phyloP scores from a whole-genome alignment of 2,329 filamentous ascomycete species.

The Cladosporium sp. region DNA sequence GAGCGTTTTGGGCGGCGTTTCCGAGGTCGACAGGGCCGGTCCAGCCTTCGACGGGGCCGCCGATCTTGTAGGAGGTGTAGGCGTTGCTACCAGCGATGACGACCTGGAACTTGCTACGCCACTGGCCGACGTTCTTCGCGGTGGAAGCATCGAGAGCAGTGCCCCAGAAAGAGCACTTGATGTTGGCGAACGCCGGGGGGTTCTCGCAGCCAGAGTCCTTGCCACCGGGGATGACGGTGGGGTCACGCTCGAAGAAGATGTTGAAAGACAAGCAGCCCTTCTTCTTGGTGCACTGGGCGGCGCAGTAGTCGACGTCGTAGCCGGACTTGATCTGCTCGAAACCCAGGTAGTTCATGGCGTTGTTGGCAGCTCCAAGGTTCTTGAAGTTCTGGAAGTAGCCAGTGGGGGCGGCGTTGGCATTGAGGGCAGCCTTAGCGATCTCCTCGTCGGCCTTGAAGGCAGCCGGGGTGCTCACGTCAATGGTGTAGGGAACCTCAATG shows the following conservation, averaged over 20 bases:
- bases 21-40: slow-evolving; percentile 1
- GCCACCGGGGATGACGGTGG: slow-evolving; percentile 27
- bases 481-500: background rate
- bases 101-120: slow-evolving; percentile 32
- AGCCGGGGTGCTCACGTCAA: slow-evolving; percentile 1
- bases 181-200: slow-evolving; percentile 30
- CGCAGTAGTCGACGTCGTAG: slow-evolving; percentile 21
- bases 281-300: slow-evolving; percentile 18
- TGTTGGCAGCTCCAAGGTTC: slow-evolving; percentile 16
- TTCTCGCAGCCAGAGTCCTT: slow-evolving; percentile 30
- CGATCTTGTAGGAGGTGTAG: slow-evolving; percentile 19
- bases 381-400: slow-evolving; percentile 18
- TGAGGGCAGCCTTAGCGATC: slow-evolving; percentile 7
- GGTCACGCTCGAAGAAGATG: slow-evolving; percentile 31
- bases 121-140: slow-evolving; percentile 33
- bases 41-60: slow-evolving; percentile 13
- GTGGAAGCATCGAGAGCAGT: slow-evolving; percentile 24
- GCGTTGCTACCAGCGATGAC: slow-evolving; percentile 41
- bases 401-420: slow-evolving; percentile 8
- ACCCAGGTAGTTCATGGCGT: slow-evolving; percentile 16
- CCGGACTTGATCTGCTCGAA: slow-evolving; percentile 14
- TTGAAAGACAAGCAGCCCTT: slow-evolving; percentile 22
- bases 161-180: slow-evolving; percentile 35
- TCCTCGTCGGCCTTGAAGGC: slow-evolving; percentile 14
- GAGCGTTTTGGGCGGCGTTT: slow-evolving; percentile 2